Base-by-base conservation (phyloP, 2,329 filamentous ascomycete species). In the Fusarium nodosum region DNA sequence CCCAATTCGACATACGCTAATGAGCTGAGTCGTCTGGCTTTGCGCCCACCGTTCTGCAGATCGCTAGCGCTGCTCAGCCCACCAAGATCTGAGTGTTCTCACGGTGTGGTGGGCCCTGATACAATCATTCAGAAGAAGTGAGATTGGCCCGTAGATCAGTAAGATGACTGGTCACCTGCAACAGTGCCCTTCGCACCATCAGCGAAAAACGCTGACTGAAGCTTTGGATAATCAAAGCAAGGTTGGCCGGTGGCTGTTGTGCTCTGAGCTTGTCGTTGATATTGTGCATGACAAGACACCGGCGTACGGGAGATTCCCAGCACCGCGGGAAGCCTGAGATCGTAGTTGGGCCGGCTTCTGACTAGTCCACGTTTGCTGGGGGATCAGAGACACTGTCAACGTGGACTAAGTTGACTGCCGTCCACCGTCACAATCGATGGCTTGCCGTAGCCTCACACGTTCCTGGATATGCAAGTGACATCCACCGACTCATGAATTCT, bases 391-490 rank as follows among this genome's bases (percentile, higher is more conserved):
- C 71, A 72, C 74, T 65, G 66, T 69, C 72, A 65, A 65, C 56
- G 51, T 62, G 64, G 63, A 59, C 68, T 75, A 75, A 68, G 54
- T 55, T 48, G 65, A 75, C 72, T 72, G 69, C 73, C 73, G 71
- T 67, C 68, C 58, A 72, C 70, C 58, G 63, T 73, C 73, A 69
- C 58, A 65, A 50, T 66, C 52, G 55, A 75, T 74, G 72, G 74
- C 74, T 76, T 76, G 73, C 73, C 65, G 68, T 76, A 76, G 74
- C 62, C 64, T 75, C 56, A 68, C 74, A 72, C 73, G 74, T 76
- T 76, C 74, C 74, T 76, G 74, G 64, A 74, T 64, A 64, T 74
- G 69, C 67, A 68, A 72, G 73, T 72, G 71, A 73, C 70, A 72
- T 62, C 66, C 63, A 66, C 66, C 71, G 64, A 74, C 74, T 75